Evolutionary conservation across 2,329 filamentous ascomycete species (phyloP).

Genomic region (Pseudopyricularia cyperi): DNA sequence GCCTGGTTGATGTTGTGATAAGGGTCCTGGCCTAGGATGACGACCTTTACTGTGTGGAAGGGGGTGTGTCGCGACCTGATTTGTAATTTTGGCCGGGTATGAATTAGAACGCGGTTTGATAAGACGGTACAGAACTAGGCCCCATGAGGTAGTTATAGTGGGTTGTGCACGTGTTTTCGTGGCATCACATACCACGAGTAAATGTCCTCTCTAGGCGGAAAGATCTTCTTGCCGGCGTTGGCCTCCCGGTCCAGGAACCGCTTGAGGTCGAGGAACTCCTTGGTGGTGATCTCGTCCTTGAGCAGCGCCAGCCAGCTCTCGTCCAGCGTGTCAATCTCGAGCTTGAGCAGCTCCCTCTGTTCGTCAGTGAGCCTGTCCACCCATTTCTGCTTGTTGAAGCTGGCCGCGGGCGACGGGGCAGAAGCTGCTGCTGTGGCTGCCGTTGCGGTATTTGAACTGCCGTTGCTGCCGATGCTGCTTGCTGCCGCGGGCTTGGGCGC

Average conservation of each 20-base stretch:
- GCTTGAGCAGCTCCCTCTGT: conserved; percentile 66
- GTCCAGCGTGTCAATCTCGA: conserved; percentile 87
- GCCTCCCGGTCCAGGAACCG: conserved; percentile 72
- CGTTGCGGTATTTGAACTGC: conserved; percentile 8
- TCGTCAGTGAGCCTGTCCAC: conserved; percentile 65
- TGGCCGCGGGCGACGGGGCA: conserved; percentile 16
- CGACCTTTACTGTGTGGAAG: conserved; percentile 75
- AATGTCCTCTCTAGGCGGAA: conserved; percentile 76
- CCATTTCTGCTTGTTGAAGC: conserved; percentile 86
- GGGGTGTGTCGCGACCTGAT: conserved; percentile 85
- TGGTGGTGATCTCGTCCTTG: conserved; percentile 69
- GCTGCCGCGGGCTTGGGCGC: conserved; percentile 39
- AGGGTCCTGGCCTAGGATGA: conserved; percentile 91
- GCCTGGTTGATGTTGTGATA: conserved; percentile 96
- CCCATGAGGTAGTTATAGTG: no score
- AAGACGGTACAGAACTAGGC: no score
- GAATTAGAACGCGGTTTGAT: no score
- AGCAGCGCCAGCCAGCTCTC: conserved; percentile 83
- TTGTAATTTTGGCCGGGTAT: neutral
- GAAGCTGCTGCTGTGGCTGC: conserved; percentile 8
- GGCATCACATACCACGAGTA: conserved; percentile 72
- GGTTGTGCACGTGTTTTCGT: no score
- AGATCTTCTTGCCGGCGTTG: conserved; percentile 61
- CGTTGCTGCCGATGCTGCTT: conserved; percentile 4
- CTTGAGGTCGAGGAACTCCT: conserved; percentile 80